Percentiles rank a stretch among this genome's conserved stretches.
Conservation (phyloP, 108 stramenopile genomes). For the Fistulifera solaris region DNA sequence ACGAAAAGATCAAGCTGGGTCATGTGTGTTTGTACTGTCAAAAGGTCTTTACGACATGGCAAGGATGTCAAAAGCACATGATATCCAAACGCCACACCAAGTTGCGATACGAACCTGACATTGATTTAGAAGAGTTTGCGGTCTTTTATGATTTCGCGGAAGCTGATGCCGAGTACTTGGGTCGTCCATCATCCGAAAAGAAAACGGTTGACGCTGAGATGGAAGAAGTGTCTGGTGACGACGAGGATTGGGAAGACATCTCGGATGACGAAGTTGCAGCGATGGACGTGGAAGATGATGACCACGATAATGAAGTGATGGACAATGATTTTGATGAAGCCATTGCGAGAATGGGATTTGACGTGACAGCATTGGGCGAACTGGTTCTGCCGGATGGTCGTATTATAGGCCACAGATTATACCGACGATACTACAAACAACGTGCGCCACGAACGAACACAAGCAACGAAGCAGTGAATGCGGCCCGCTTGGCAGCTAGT, state of each 20-base stretch:
- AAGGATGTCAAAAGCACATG: constrained; percentile 82
- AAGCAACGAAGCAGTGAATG: constrained; percentile 39
- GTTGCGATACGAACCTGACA: constrained; percentile 80
- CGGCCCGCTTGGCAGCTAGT: constrained; percentile 62
- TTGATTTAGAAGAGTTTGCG: constrained; percentile 88
- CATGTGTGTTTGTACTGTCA: constrained; percentile 91
- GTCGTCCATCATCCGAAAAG: neutral
- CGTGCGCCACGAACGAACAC: constrained; percentile 35
- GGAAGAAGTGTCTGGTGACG: constrained; percentile 30
- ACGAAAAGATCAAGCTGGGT: constrained; percentile 93
- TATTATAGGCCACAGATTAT: constrained; percentile 78
- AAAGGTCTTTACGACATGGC: constrained; percentile 51
- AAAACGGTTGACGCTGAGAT: constrained; percentile 4
- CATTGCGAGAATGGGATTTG: constrained; percentile 70
- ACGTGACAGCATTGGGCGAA: constrained; percentile 82
- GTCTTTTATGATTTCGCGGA: constrained; percentile 91
- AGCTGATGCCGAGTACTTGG: constrained; percentile 53
- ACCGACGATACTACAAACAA: constrained; percentile 78
- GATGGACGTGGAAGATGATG: constrained; percentile 23
- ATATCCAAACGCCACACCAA: constrained; percentile 77
- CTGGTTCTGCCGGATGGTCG: constrained; percentile 81
- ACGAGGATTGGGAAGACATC: constrained; percentile 49
- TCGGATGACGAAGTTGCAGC: constrained; percentile 38
- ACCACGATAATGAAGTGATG: constrained; percentile 33
- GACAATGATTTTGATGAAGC: constrained; percentile 57